Evolutionary conservation across 1,139 yeast species (phyloP).

Genomic region (Candida glucosophila): DNA sequence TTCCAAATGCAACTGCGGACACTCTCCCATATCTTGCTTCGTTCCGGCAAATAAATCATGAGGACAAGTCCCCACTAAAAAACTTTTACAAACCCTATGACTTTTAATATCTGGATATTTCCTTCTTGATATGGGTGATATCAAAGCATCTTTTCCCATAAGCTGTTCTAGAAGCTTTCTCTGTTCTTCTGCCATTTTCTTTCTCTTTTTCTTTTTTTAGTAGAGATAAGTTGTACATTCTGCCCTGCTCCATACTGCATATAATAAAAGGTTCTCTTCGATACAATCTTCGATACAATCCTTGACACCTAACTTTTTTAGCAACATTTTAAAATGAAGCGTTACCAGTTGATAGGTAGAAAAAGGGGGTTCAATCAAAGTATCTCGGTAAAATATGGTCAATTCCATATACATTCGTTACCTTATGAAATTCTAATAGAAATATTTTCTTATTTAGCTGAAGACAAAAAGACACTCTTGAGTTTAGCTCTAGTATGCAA

Average conservation of each 20-base stretch:
- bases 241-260: no score
- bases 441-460: constrained; percentile 19
- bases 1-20: constrained; percentile 72
- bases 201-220: not conserved
- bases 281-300: no score
- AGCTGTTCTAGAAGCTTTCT: constrained; percentile 69
- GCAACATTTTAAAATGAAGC: constrained; percentile 14
- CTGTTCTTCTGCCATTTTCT: constrained; percentile 60
- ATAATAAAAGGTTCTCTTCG: no score
- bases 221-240: no score
- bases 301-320: no score
- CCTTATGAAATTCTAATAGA: constrained; percentile 34
- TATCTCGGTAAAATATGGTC: constrained; percentile 6
- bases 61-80: constrained; percentile 82
- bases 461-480: constrained; percentile 13
- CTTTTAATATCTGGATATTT: constrained; percentile 49
- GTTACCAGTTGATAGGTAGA: constrained; percentile 33
- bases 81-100: constrained; percentile 69
- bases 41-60: constrained; percentile 79
- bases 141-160: constrained; percentile 61
- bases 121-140: constrained; percentile 26
- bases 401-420: constrained; percentile 24
- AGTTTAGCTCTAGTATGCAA: constrained; percentile 26
- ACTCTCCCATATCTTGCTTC: constrained; percentile 74
- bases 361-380: constrained; percentile 12